Conservation (phyloP, 1,284 basidiomycete genomes). For the Cryptococcus sp. region DNA sequence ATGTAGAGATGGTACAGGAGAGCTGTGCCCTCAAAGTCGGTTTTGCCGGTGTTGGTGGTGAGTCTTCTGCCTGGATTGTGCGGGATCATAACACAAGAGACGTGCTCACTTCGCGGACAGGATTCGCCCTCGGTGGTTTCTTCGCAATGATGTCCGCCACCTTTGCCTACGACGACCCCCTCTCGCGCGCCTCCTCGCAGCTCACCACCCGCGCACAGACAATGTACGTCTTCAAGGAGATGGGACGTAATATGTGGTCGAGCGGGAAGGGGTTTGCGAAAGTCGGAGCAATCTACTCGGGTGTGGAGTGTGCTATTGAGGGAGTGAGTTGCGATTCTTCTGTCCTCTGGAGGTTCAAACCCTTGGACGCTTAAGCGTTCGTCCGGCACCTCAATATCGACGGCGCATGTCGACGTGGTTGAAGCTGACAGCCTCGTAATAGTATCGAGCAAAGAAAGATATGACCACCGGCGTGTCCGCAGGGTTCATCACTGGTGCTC, state of each 20-base stretch:
- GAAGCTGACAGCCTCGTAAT: background rate
- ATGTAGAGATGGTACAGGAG: constrained; percentile 69
- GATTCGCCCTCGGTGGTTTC: constrained; percentile 88
- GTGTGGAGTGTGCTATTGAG: constrained; percentile 93
- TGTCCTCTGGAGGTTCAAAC: background rate
- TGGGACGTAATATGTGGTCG: constrained; percentile 88
- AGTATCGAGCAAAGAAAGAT: constrained; percentile 97
- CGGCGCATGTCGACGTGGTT: background rate
- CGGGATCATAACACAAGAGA: background rate
- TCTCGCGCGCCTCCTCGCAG: constrained; percentile 61
- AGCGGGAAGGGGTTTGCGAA: constrained; percentile 91
- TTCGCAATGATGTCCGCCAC: constrained; percentile 94
- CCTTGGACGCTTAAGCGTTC: background rate
- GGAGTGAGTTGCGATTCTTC: constrained; percentile 62
- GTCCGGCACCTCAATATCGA: no score
- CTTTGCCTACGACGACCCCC: constrained; percentile 92
- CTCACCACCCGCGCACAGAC: constrained; percentile 57
- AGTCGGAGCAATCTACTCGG: constrained; percentile 88
- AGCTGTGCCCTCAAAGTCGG: constrained; percentile 78
- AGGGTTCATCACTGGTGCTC: constrained; percentile 60
- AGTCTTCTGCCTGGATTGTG: constrained; percentile 43
- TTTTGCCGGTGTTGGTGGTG: constrained; percentile 74
- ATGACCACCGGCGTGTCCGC: constrained; percentile 67
- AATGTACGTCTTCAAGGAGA: constrained; percentile 83
- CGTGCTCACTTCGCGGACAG: constrained; percentile 51